A percentile compares a stretch with the other conserved stretches of the same genome.
Evolutionary conservation across 805 yeast genomes (phyloP).

Genomic region (Candida succiphila): DNA sequence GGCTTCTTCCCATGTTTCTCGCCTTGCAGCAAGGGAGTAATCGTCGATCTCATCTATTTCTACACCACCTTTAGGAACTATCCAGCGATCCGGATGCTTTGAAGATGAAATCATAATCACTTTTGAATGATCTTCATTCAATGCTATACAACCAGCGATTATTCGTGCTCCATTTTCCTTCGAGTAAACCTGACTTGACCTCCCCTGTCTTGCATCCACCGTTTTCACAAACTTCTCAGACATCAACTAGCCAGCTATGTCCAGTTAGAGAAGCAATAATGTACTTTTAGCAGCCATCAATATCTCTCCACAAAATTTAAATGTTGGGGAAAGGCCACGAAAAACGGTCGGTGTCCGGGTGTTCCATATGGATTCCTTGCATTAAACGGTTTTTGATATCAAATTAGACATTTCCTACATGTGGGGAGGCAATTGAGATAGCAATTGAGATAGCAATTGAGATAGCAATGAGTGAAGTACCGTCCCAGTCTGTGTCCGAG

Average conservation of each 20-base stretch:
- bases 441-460: too few species aligned
- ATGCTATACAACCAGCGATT: slow-evolving; percentile 87
- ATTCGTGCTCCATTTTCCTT: slow-evolving; percentile 62
- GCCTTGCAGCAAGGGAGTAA: slow-evolving; percentile 43
- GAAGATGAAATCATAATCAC: slow-evolving; percentile 77
- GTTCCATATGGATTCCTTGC: too few species aligned
- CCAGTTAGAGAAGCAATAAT: slow-evolving; percentile 13
- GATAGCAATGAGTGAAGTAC: too few species aligned
- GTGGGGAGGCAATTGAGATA: too few species aligned
- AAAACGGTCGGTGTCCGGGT: too few species aligned
- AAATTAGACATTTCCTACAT: too few species aligned
- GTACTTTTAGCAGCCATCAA: slow-evolving; percentile 1
- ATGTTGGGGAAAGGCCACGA: too few species aligned
- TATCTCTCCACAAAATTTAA: too few species aligned
- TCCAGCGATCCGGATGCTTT: slow-evolving; percentile 64
- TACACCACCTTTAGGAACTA: slow-evolving; percentile 92
- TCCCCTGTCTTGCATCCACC: slow-evolving; percentile 38
- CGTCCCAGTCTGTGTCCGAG: too few species aligned
- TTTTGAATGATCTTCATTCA: slow-evolving; percentile 43
- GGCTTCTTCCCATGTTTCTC: slow-evolving; percentile 98
- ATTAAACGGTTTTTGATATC: too few species aligned
- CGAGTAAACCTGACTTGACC: slow-evolving; percentile 52
- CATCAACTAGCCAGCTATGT: slow-evolving; percentile 3
- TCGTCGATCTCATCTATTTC: slow-evolving; percentile 66
- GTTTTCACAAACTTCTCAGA: slow-evolving; percentile 18